Conservation (phyloP, 2,329 filamentous ascomycete species). For the Fusarium poae region DNA sequence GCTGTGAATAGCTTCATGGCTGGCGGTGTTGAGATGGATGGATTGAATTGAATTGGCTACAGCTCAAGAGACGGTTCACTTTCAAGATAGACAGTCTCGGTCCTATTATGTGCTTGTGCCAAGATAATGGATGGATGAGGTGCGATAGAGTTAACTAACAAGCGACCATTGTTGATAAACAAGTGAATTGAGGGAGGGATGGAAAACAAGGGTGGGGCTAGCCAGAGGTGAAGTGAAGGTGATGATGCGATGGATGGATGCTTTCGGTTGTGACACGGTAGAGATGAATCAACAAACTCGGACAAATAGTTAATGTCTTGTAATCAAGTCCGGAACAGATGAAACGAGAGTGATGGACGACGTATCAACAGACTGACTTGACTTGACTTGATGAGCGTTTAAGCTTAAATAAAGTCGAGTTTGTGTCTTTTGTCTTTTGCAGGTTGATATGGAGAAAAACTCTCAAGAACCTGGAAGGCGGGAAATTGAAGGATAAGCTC, state of each 20-base stretch:
- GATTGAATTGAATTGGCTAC: not conserved
- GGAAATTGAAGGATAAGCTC: conserved; percentile 5
- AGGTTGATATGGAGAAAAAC: conserved; percentile 4
- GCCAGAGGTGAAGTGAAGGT: not conserved
- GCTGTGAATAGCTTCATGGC: conserved; percentile 28
- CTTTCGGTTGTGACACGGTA: conserved; percentile 7
- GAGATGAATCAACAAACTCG: not conserved
- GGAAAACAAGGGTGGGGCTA: not conserved
- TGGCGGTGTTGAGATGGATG: conserved; percentile 7
- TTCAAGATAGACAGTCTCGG: not conserved
- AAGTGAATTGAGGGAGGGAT: not conserved
- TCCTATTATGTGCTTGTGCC: not conserved
- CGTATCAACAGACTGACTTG: not conserved
- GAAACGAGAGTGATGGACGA: conserved; percentile 18
- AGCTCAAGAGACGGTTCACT: not conserved
- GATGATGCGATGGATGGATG: not conserved
- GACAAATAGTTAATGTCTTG: not conserved
- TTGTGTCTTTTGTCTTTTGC: not conserved
- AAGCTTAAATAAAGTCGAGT: not conserved
- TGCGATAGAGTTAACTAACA: not conserved
- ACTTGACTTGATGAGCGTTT: not conserved
- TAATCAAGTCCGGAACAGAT: conserved; percentile 3
- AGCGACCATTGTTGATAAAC: conserved; percentile 14
- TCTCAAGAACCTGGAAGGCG: conserved; percentile 1
- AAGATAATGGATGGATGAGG: not conserved